Evolutionary conservation across 208 protist species (phyloP), one percentile per base, ranked within the genome.

Genomic region (Acanthamoeba castellanii): DNA sequence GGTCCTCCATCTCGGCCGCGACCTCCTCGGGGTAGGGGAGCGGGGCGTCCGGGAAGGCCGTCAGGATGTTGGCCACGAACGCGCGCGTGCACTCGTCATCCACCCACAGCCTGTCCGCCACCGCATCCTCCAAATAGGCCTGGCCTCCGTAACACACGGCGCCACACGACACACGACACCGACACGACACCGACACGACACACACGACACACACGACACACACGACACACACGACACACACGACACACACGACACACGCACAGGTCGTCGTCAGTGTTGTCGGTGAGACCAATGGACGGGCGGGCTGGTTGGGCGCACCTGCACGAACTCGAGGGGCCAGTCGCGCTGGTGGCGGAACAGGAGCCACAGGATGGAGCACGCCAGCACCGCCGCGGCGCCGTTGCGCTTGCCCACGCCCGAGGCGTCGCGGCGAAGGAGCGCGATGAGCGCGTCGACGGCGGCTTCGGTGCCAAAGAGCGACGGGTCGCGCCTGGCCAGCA

Each of bases 51-150:
- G 89, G 89, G 45, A 94, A 82, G 34, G 66, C 59, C 7, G 89
- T 94, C 3, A 82, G 70, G 13, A 94, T 81, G 42, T 94, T 94
- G 30, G 59, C 66, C 42, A 94, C 89, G 34, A 94, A 94, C 2
- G 61, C 64, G 7, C 52, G 37, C 22, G 50, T 94, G 47, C 52
- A 82, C 50, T 94, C 89, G 68, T 94, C 89, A 34, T 94, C 89
- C 2, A 94, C 89, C 89, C 89, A 94, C n/a, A 94, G 30, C 4
- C 89, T 68, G n/a, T 74, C 89, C 6, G 47, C 66, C 45, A 94
- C 27, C 16, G 68, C 89, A 32, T 94, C 89, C n/a, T 94, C 89
- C 34, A 94, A 18, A n/a, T 94, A 94, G n/a, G 68, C 89, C 89
- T 94, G 30, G 59, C 11, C 13, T 22, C 18, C 5, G 14, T 52